phyloP scores from a whole-genome alignment of 1,284 basidiomycete genomes.

The Uromyces viciae-fabae region DNA sequence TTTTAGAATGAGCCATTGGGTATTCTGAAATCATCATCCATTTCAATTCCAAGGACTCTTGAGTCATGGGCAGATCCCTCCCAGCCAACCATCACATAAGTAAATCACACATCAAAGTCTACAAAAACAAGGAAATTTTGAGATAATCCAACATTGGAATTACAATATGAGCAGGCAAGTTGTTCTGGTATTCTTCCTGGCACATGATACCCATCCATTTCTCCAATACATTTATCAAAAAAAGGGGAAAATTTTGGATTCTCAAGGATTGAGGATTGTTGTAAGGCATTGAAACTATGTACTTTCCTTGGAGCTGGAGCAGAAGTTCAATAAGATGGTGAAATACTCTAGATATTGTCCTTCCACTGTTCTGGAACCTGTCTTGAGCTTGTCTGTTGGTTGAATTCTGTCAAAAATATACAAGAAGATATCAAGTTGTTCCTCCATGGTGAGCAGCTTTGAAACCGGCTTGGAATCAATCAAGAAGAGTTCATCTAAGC shows the following conservation, averaged over 20 bases:
- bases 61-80: conserved; percentile 56
- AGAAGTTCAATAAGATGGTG: background rate
- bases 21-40: conserved; percentile 51
- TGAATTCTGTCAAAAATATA: too few species aligned
- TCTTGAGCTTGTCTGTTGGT: conserved; percentile 27
- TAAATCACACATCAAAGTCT: conserved; percentile 54
- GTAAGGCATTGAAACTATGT: conserved; percentile 38
- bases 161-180: conserved; percentile 50
- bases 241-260: conserved; percentile 57
- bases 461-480: too few species aligned
- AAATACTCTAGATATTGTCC: conserved; percentile 46
- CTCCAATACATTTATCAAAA: conserved; percentile 56
- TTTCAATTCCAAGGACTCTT: conserved; percentile 52
- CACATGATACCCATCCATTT: conserved; percentile 58
- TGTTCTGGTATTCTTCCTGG: conserved; percentile 49
- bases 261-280: conserved; percentile 34
- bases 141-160: conserved; percentile 55
- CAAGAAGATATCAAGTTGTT: too few species aligned
- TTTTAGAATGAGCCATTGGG: conserved; percentile 55
- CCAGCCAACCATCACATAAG: conserved; percentile 56
- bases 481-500: too few species aligned
- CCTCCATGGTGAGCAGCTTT: too few species aligned
- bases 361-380: conserved; percentile 45
- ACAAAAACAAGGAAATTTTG: conserved; percentile 55
- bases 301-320: background rate